Evolutionary conservation across 139 green algal species (phyloP).

Genomic region (Chlamydomonas schloesseri): DNA sequence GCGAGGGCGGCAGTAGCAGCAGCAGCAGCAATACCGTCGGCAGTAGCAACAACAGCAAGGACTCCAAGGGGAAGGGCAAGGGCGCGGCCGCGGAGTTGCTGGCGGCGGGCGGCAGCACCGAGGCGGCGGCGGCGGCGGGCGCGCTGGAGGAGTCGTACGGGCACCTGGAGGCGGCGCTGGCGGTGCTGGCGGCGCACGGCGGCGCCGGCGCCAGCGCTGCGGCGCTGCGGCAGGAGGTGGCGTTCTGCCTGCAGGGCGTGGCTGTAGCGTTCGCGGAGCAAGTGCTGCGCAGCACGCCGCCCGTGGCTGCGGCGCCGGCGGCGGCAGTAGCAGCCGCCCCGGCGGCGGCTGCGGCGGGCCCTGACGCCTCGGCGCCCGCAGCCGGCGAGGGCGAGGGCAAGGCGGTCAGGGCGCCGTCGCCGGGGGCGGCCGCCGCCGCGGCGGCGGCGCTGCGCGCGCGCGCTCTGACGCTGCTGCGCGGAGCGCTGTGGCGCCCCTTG

Average conservation of each 20-base stretch:
- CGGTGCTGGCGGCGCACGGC: background rate
- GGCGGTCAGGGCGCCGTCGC: background rate
- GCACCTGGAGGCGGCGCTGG: slow-evolving; percentile 31
- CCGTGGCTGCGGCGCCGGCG: background rate
- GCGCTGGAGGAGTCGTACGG: background rate
- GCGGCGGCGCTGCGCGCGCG: slow-evolving; percentile 9
- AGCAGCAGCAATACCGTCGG: background rate
- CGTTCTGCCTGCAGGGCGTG: slow-evolving; percentile 32
- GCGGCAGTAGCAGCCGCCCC: background rate
- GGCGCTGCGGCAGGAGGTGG: slow-evolving; percentile 30
- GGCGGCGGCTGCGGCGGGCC: background rate
- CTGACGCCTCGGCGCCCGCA: background rate
- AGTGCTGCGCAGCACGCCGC: slow-evolving; percentile 15
- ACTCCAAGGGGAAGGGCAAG: background rate
- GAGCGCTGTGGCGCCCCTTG: slow-evolving; percentile 6
- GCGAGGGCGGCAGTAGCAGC: background rate
- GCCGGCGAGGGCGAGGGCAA: background rate
- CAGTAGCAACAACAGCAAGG: background rate
- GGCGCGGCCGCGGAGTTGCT: too few relatives aligned
- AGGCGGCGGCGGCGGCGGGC: background rate
- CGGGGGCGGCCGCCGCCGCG: background rate
- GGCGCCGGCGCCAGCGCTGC: background rate
- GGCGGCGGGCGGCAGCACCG: background rate
- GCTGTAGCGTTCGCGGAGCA: slow-evolving; percentile 22
- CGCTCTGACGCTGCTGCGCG: slow-evolving; percentile 6